These are phyloP conservation scores for Ajuga reptans DNA, from an alignment of 305 asterid genomes.

Conservation along the genomic window DNA sequence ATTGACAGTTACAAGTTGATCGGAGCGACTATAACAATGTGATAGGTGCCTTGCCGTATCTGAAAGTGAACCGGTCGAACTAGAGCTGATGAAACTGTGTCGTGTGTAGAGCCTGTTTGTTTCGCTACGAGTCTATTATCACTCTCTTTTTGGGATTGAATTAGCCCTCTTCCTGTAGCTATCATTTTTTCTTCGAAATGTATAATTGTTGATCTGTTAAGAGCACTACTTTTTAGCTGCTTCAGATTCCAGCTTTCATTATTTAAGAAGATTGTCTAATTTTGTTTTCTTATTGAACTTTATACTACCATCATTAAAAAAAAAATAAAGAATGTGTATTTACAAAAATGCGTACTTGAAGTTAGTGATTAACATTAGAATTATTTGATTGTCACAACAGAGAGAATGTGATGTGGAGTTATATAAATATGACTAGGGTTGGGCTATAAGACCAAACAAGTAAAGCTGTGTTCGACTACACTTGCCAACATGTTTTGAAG, in stretches of 20 bases:
- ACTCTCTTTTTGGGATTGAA: constrained; percentile 17
- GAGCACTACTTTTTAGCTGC: constrained; percentile 19
- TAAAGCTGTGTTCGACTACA: too few relatives aligned
- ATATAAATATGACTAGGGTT: too few relatives aligned
- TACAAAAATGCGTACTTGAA: too few relatives aligned
- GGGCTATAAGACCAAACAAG: too few relatives aligned
- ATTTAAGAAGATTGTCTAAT: neutral
- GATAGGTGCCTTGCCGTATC: constrained; percentile 82
- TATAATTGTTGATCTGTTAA: constrained; percentile 4
- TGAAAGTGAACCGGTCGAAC: constrained; percentile 75
- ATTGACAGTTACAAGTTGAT: constrained; percentile 68
- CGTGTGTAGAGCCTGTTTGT: constrained; percentile 25
- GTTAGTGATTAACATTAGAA: too few relatives aligned
- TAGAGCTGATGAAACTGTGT: constrained; percentile 27
- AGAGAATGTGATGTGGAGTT: too few relatives aligned
- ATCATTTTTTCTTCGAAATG: constrained; percentile 9
- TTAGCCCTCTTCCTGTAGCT: neutral
- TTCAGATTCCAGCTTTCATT: constrained; percentile 20
- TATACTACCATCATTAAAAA: too few relatives aligned
- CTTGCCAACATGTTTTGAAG: too few relatives aligned
- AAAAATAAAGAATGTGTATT: too few relatives aligned
- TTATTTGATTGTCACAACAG: too few relatives aligned
- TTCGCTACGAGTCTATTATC: constrained; percentile 1
- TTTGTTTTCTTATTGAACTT: too few relatives aligned
- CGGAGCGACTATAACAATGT: constrained; percentile 86